A percentile compares a stretch with the other conserved stretches of the same genome.
Conservation (phyloP, 202 grass and related monocot species). For the Schoenoplectus triqueter region DNA sequence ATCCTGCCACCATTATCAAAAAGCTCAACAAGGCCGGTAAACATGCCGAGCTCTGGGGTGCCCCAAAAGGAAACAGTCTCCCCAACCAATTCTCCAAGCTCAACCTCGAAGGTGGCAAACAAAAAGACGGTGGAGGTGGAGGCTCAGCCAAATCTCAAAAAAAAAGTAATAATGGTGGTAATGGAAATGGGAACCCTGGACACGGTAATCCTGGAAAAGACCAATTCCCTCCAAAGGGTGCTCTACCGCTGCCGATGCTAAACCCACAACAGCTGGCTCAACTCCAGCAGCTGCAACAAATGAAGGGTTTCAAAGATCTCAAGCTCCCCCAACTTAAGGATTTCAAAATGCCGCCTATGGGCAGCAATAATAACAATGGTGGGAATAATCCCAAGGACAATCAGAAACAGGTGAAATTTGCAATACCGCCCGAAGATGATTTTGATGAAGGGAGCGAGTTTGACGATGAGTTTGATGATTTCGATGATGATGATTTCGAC, state of each 20-base stretch:
- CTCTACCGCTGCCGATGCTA: slow-evolving; percentile 43
- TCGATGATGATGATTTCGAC: slow-evolving; percentile 59
- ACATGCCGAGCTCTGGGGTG: slow-evolving; percentile 67
- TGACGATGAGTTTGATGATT: slow-evolving; percentile 62
- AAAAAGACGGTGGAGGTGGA: slow-evolving; percentile 36
- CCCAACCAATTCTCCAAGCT: slow-evolving; percentile 71
- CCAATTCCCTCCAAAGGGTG: slow-evolving; percentile 31
- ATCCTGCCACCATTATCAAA: slow-evolving; percentile 76
- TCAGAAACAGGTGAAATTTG: slow-evolving; percentile 66
- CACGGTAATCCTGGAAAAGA: slow-evolving; percentile 34
- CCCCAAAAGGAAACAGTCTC: slow-evolving; percentile 49
- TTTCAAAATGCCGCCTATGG: slow-evolving; percentile 55
- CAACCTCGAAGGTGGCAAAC: slow-evolving; percentile 53
- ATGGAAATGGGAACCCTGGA: slow-evolving; percentile 34
- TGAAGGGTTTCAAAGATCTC: slow-evolving; percentile 74
- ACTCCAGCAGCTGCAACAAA: slow-evolving; percentile 56
- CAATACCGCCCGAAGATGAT: slow-evolving; percentile 48
- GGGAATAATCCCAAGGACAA: slow-evolving; percentile 58
- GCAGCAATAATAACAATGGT: background rate
- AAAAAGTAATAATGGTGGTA: slow-evolving; percentile 27
- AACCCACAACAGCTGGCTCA: slow-evolving; percentile 66
- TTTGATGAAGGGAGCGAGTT: slow-evolving; percentile 58
- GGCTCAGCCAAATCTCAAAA: slow-evolving; percentile 40
- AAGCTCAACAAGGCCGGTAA: slow-evolving; percentile 86
- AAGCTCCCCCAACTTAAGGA: slow-evolving; percentile 69